These are phyloP conservation scores for Nicotiana tabacum DNA, from an alignment of 257 asterid species.

Conservation along the genomic window DNA sequence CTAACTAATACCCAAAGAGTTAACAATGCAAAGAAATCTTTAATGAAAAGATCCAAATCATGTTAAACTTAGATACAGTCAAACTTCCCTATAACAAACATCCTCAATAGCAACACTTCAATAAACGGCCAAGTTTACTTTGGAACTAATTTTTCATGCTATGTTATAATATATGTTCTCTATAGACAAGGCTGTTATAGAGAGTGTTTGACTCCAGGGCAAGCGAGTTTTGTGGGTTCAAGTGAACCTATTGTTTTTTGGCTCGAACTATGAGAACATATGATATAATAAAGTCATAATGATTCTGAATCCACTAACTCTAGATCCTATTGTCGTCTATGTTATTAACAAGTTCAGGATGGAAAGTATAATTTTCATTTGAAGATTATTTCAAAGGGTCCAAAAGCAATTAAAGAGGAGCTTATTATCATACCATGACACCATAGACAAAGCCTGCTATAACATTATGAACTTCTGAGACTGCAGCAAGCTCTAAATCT, in stretches of 20 bases:
- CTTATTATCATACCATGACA: constrained; percentile 20
- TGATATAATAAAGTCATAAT: background rate
- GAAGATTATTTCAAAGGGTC: background rate
- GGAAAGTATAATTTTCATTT: background rate
- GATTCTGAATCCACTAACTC: background rate
- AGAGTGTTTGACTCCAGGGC: background rate
- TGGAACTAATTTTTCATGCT: too few species aligned
- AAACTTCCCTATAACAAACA: too few species aligned
- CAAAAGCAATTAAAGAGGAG: background rate
- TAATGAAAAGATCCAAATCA: background rate
- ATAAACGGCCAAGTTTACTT: too few species aligned
- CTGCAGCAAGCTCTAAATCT: constrained; percentile 34
- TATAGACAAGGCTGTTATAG: background rate
- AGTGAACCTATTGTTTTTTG: background rate
- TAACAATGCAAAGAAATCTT: background rate
- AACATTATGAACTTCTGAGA: constrained; percentile 31
- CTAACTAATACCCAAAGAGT: constrained; percentile 27
- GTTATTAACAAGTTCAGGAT: too few species aligned
- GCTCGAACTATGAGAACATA: background rate
- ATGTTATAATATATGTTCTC: too few species aligned
- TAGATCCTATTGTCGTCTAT: too few species aligned
- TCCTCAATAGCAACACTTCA: too few species aligned
- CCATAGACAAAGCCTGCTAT: constrained; percentile 33
- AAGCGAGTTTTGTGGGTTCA: background rate
- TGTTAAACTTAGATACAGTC: background rate